Conservation (phyloP, 345 rosid genomes). For the Gossypium raimondii region DNA sequence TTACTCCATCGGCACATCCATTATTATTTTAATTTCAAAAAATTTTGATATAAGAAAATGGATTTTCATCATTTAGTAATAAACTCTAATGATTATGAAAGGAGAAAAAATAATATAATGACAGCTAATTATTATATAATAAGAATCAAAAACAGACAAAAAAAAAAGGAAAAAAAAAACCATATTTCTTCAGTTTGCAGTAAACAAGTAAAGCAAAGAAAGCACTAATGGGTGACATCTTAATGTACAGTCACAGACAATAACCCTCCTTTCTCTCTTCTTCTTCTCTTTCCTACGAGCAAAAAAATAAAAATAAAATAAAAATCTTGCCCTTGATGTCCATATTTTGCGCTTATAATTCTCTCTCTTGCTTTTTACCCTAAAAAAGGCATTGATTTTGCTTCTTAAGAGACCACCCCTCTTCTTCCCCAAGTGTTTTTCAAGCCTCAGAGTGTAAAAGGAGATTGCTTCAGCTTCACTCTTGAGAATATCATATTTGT, state of each 20-base stretch:
- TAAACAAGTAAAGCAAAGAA: background rate
- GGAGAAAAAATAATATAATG: background rate
- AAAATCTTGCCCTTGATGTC: conserved; percentile 10
- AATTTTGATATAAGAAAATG: background rate
- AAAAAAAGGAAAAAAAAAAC: background rate
- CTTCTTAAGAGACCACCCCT: conserved; percentile 39
- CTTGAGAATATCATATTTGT: background rate
- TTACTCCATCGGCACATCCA: fast-evolving
- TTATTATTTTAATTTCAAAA: background rate
- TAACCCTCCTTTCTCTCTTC: background rate
- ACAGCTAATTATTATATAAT: background rate
- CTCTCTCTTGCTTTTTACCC: conserved; percentile 33
- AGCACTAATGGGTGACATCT: background rate
- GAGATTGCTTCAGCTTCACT: conserved; percentile 8
- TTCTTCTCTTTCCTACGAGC: background rate
- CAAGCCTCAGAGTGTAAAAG: conserved; percentile 19
- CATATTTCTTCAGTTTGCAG: background rate
- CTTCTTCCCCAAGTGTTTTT: conserved; percentile 29
- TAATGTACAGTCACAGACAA: conserved; percentile 18
- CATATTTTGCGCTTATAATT: conserved; percentile 2
- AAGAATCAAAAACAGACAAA: background rate
- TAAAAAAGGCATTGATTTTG: conserved; percentile 34
- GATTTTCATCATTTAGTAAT: background rate
- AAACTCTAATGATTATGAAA: background rate
- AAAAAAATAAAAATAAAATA: too few relatives aligned